phyloP scores from a whole-genome alignment of 148 eudicot species.

The Fagopyrum homotropicum region DNA sequence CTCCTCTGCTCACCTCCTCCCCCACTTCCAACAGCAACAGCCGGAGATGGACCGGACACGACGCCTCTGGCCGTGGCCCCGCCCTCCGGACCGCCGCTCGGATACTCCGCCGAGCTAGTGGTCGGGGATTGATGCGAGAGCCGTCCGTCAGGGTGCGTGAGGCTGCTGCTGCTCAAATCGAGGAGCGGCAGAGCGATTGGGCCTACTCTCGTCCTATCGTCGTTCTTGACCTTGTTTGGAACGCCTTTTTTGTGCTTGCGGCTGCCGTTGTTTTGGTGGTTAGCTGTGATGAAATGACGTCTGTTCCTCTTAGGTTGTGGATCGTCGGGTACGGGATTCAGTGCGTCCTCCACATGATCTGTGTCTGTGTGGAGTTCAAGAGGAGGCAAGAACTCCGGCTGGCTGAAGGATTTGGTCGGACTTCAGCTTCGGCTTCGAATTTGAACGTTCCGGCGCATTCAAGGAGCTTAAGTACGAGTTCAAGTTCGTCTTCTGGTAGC shows the following conservation, averaged over 20 bases:
- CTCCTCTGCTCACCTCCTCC: conserved; percentile 8
- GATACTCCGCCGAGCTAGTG: conserved; percentile 51
- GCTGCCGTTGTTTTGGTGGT: conserved; percentile 24
- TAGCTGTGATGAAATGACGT: conserved; percentile 24
- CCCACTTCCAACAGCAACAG: neutral
- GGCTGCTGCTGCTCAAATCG: conserved; percentile 62
- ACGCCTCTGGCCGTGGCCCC: neutral
- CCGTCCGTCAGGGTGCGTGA: conserved; percentile 65
- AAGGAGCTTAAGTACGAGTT: conserved; percentile 9
- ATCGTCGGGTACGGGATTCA: conserved; percentile 53
- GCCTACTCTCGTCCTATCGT: conserved; percentile 64
- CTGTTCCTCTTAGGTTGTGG: conserved; percentile 55
- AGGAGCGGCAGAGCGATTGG: conserved; percentile 68
- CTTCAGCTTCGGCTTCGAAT: neutral
- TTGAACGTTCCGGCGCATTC: neutral
- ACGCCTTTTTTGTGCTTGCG: conserved; percentile 40
- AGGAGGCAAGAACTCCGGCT: conserved; percentile 13
- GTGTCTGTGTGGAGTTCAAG: conserved; percentile 54
- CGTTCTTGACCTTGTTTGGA: conserved; percentile 54
- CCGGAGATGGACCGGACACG: neutral
- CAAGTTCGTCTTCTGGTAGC: conserved; percentile 15
- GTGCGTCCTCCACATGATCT: conserved; percentile 55
- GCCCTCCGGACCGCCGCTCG: conserved; percentile 51
- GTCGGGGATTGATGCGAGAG: conserved; percentile 36
- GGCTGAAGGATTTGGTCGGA: neutral